Percentiles rank a stretch among this genome's conserved stretches.
phyloP scores from a whole-genome alignment of 371 early-diverging fungal species.

The Mortierella sp. region DNA sequence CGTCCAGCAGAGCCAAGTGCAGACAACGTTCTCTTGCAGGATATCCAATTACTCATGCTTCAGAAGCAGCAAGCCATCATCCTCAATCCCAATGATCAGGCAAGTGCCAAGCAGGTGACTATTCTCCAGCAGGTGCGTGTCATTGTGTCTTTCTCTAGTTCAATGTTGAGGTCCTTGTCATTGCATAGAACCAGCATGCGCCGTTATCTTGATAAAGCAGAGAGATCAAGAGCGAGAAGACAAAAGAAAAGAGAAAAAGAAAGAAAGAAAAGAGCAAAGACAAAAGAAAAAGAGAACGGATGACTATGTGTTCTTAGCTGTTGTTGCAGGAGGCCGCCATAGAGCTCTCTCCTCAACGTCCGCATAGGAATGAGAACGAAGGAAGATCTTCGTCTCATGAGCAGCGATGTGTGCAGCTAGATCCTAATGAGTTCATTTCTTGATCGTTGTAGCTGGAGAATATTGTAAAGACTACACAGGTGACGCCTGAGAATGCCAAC shows the following conservation, averaged over 20 bases:
- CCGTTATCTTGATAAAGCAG: neutral
- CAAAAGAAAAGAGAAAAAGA: slow-evolving; percentile 7
- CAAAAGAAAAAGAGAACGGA: slow-evolving; percentile 14
- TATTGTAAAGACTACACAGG: slow-evolving; percentile 51
- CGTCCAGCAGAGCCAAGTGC: slow-evolving; percentile 12
- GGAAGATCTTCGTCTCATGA: neutral
- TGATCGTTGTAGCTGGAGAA: slow-evolving; percentile 45
- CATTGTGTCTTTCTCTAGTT: slow-evolving; percentile 2
- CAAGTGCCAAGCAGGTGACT: slow-evolving; percentile 35
- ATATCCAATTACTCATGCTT: slow-evolving; percentile 41
- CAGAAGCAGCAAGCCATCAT: slow-evolving; percentile 47
- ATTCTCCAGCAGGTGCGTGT: slow-evolving; percentile 51
- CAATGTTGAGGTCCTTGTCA: neutral
- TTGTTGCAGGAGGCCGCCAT: neutral
- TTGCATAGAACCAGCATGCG: slow-evolving; percentile 6
- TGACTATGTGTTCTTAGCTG: neutral
- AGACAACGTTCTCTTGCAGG: slow-evolving; percentile 34
- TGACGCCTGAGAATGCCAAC: slow-evolving; percentile 49
- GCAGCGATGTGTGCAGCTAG: neutral
- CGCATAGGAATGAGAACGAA: slow-evolving; percentile 4
- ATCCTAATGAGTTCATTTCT: slow-evolving; percentile 9
- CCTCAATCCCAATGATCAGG: slow-evolving; percentile 36
- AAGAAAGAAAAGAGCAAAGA: slow-evolving; percentile 14
- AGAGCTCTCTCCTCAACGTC: neutral
- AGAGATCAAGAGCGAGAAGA: too few relatives aligned